Evolutionary conservation across 2,329 filamentous ascomycete species (phyloP).

Genomic region (Lachnellula willkommii): DNA sequence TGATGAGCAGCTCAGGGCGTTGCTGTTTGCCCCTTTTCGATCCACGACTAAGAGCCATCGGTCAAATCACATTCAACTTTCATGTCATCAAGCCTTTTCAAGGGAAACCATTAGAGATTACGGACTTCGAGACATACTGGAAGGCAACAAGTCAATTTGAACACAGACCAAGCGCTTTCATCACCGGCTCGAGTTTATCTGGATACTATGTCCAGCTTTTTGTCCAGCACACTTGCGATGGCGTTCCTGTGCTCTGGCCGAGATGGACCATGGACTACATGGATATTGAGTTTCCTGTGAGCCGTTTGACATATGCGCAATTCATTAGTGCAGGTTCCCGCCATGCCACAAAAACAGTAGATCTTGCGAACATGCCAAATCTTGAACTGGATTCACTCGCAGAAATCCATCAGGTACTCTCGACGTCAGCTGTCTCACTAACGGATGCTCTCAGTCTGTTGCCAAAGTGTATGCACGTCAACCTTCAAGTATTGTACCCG

Average conservation of each 20-base stretch:
- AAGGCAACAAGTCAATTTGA: slow-evolving; percentile 94
- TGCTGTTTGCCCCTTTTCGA: slow-evolving; percentile 91
- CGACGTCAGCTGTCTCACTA: slow-evolving; percentile 72
- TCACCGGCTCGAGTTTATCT: slow-evolving; percentile 90
- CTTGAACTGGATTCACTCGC: slow-evolving; percentile 53
- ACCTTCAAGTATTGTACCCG: slow-evolving; percentile 88
- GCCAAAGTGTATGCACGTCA: slow-evolving; percentile 76
- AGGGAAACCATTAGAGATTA: slow-evolving; percentile 89
- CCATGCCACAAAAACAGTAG: slow-evolving; percentile 28
- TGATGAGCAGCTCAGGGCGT: slow-evolving; percentile 67
- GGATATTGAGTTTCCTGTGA: slow-evolving; percentile 75
- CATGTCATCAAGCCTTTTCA: slow-evolving; percentile 96
- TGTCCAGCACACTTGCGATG: slow-evolving; percentile 86
- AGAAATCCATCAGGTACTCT: slow-evolving; percentile 66
- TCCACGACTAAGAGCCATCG: slow-evolving; percentile 82
- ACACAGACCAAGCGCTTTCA: slow-evolving; percentile 75
- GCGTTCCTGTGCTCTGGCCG: slow-evolving; percentile 81
- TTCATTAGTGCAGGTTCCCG: slow-evolving; percentile 46
- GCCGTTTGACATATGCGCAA: slow-evolving; percentile 68
- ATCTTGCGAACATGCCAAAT: slow-evolving; percentile 39
- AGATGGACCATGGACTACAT: slow-evolving; percentile 73
- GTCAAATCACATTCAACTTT: slow-evolving; percentile 87
- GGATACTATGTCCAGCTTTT: slow-evolving; percentile 93
- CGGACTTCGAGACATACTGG: slow-evolving; percentile 98
- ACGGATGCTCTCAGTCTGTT: slow-evolving; percentile 70